A percentile compares a stretch with the other conserved stretches of the same genome.
These are phyloP conservation scores for Hylodesmum podocarpum DNA, from an alignment of 306 rosid genomes.

Conservation along the genomic window DNA sequence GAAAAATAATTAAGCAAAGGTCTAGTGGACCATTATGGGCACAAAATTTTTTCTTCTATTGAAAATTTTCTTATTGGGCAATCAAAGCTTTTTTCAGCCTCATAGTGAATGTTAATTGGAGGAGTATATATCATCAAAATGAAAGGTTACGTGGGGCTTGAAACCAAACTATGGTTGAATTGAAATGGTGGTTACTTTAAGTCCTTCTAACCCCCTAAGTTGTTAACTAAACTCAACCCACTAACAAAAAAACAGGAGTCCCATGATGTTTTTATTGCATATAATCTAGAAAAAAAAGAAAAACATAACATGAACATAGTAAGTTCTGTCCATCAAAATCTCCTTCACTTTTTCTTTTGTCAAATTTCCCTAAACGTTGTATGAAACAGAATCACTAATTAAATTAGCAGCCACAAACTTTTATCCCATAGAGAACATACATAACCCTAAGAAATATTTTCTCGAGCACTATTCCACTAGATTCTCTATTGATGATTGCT, in stretches of 20 bases:
- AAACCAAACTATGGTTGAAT: too few relatives aligned
- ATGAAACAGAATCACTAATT: neutral
- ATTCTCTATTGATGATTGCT: neutral
- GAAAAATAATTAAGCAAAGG: neutral
- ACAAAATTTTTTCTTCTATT: neutral
- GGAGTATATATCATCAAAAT: neutral
- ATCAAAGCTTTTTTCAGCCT: neutral
- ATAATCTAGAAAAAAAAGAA: neutral
- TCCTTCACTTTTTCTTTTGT: neutral
- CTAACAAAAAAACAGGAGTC: neutral
- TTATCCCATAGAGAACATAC: conserved; percentile 22
- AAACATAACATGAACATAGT: neutral
- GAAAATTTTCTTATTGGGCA: neutral
- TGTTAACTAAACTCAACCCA: neutral
- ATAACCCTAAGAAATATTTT: neutral
- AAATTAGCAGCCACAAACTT: conserved; percentile 1
- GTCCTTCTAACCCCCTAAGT: neutral
- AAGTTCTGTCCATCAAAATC: neutral
- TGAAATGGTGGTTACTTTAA: neutral
- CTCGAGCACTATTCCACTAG: neutral
- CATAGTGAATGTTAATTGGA: neutral
- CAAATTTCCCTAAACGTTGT: neutral
- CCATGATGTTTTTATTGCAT: neutral
- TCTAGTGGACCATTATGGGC: neutral
- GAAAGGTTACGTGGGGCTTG: neutral